These are phyloP conservation scores for Chaetomiaceae sp. DNA, from an alignment of 2,329 filamentous ascomycete genomes.

Conservation along the genomic window DNA sequence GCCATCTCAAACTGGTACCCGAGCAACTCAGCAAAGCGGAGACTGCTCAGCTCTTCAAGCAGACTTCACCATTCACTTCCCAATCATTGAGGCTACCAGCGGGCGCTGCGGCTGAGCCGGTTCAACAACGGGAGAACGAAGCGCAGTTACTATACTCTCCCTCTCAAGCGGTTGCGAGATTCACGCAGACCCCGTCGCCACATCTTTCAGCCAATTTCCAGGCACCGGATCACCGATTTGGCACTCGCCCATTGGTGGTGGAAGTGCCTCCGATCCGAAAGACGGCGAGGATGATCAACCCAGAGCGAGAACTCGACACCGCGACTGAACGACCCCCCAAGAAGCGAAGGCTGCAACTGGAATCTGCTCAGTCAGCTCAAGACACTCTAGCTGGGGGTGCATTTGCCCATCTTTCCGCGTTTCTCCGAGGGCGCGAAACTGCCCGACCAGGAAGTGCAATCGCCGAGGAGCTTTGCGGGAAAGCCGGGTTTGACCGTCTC, in stretches of 20 bases:
- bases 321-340: not conserved
- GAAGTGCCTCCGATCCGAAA: slow-evolving; percentile 11
- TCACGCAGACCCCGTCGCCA: not conserved
- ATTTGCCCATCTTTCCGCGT: slow-evolving; percentile 10
- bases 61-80: not conserved
- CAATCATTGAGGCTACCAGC: not conserved
- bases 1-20: not conserved
- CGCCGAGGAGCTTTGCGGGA: slow-evolving; percentile 12
- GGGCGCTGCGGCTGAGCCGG: not conserved
- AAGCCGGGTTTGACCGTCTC: slow-evolving; percentile 20
- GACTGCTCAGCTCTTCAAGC: too few relatives aligned
- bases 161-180: not conserved
- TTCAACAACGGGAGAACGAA: too few relatives aligned
- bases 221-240: not conserved
- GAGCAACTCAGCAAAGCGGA: not conserved
- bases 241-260: not conserved
- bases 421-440: slow-evolving; percentile 8
- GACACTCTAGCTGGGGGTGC: not conserved
- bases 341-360: slow-evolving; percentile 3
- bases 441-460: not conserved
- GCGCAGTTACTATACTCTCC: too few relatives aligned
- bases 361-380: not conserved
- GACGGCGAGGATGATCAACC: slow-evolving; percentile 16
- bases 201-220: not conserved
- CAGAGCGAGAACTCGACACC: slow-evolving; percentile 4